Percentiles rank a stretch among this genome's conserved stretches.
Conservation (phyloP, 306 rosid genomes). For the Pterocarpus santalinus region DNA sequence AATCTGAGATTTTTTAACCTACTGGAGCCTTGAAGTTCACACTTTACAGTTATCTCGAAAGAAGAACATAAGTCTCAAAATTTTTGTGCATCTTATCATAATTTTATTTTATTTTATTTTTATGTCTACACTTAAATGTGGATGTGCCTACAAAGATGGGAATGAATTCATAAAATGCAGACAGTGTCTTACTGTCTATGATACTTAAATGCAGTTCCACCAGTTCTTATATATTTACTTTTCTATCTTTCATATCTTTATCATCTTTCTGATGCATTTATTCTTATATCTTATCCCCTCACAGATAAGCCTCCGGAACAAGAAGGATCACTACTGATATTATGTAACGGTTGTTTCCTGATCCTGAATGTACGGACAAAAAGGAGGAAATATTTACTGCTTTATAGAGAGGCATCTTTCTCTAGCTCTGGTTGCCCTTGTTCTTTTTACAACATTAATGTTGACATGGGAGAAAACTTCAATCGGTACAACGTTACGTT, state of each 20-base stretch:
- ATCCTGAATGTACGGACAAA: neutral
- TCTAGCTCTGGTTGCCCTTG: constrained; percentile 52
- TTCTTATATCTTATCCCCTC: neutral
- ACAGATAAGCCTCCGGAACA: neutral
- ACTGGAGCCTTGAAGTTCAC: no score
- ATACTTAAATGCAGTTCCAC: neutral
- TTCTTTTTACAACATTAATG: constrained; percentile 52
- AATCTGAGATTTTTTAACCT: no score
- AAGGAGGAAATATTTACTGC: constrained; percentile 50
- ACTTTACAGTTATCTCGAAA: no score
- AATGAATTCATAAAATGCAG: neutral
- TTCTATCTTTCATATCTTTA: neutral
- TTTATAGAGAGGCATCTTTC: constrained; percentile 58
- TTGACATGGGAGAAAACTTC: constrained; percentile 72
- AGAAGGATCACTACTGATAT: neutral
- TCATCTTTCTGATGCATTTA: neutral
- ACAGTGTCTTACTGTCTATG: neutral
- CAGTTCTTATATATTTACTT: neutral
- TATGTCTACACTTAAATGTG: neutral
- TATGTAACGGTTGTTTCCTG: constrained; percentile 9
- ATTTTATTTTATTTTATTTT: no score
- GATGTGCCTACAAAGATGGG: neutral
- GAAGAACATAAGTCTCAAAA: no score
- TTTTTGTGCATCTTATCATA: no score
- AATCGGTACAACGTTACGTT: constrained; percentile 49